Conservation (phyloP, 2,329 filamentous ascomycete species). For the Neofusicoccum umdonicola region DNA sequence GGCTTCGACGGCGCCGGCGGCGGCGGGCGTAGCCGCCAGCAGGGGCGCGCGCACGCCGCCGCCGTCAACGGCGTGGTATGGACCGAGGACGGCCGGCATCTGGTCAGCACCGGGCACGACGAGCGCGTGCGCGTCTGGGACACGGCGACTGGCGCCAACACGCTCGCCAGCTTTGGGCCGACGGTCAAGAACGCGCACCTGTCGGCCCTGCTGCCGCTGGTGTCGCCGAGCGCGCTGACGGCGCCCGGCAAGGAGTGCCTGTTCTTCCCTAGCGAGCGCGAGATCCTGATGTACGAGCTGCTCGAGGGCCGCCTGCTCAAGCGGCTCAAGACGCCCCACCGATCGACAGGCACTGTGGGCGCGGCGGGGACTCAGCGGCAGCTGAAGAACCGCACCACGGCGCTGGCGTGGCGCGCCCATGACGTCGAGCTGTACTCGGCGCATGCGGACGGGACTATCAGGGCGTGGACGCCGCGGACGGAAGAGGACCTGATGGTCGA, state of each 20-base stretch:
- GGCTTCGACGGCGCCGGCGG: conserved; percentile 44
- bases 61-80: conserved; percentile 82
- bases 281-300: conserved; percentile 77
- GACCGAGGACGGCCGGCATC: conserved; percentile 73
- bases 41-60: conserved; percentile 66
- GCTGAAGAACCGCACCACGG: conserved; percentile 60
- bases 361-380: conserved; percentile 13
- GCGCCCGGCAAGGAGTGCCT: conserved; percentile 62
- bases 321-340: conserved; percentile 63
- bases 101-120: conserved; percentile 82
- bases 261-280: conserved; percentile 72
- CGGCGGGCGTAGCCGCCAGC: conserved; percentile 40
- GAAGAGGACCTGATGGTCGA: conserved; percentile 47
- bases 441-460: conserved; percentile 80
- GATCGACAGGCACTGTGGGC: conserved; percentile 13
- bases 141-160: conserved; percentile 75
- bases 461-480: conserved; percentile 69
- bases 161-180: conserved; percentile 82
- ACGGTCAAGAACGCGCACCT: conserved; percentile 66
- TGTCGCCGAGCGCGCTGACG: conserved; percentile 61
- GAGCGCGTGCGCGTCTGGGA: conserved; percentile 85
- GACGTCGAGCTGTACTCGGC: conserved; percentile 74
- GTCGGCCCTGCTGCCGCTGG: conserved; percentile 40
- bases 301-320: conserved; percentile 73
- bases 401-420: conserved; percentile 72